Evolutionary conservation across 148 eudicot genomes (phyloP), one percentile per base, ranked within the genome.

Genomic region (Camellia japonica): DNA sequence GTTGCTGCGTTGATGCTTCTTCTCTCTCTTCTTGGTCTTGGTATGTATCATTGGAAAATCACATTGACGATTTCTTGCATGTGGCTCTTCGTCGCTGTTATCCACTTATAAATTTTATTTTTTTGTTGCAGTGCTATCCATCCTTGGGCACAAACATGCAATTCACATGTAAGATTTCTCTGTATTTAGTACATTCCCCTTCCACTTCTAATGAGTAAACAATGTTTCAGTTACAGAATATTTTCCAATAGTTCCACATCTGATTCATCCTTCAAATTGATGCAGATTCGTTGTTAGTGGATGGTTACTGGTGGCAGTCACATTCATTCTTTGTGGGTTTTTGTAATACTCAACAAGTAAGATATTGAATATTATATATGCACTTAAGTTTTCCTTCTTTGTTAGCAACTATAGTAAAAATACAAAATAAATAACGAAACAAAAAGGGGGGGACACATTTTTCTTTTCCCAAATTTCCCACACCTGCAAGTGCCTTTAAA

Each of bases 281-380:
- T 86, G 84, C 99, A 96, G 98, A 88, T 94, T 94, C 86, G 79
- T 94, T 60, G 71, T 90, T 62, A 88, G 98, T 83, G 98, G 98
- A 85, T 96, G 98, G 99, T 73, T 96, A 58, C 99, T 96, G 62
- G 99, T 94, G 56, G 90, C 91, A 38, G 81, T 89, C 56, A 92
- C 98, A 46, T 96, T 94, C 85, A 85, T 91, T 73, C 97, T 96
- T 62, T 93, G 93, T 75, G 99, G 99, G 88, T 87, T 70, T 96
- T 96, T 73, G 87, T 96, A 56, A 96, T 93, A 83, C 89, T 96
- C 42, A 82, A 92, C 84, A 92, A 87, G 98, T 93, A 87, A 89
- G 97, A 65, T 55, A 18, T 43, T 12, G 11, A 13, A 74, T 15
- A 16, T 60, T 30, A 38, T 38, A 54, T 51, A 41, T 46, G 11